These are phyloP conservation scores for Cryptosporidium andersoni DNA, from an alignment of 169 alveolate species.

Conservation along the genomic window DNA sequence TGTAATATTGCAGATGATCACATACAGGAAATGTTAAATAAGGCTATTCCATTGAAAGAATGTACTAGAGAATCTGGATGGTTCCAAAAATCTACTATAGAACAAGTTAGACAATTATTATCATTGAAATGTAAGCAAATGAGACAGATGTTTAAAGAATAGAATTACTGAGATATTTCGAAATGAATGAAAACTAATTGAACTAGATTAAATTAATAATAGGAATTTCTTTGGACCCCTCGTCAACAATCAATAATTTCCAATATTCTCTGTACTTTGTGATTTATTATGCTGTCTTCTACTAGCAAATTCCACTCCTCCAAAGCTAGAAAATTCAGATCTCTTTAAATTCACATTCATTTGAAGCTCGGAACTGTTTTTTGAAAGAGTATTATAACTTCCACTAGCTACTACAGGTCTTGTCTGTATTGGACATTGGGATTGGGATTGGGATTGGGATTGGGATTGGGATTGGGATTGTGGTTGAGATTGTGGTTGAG, in stretches of 20 bases:
- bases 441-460: not conserved
- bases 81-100: constrained; percentile 73
- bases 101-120: constrained; percentile 74
- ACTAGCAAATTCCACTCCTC: constrained; percentile 60
- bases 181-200: not conserved
- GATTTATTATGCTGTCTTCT: constrained; percentile 24
- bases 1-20: constrained; percentile 74
- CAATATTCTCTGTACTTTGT: not conserved
- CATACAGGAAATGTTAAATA: constrained; percentile 72
- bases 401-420: too few species aligned
- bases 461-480: constrained; percentile 13
- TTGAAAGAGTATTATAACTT: too few species aligned
- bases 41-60: constrained; percentile 73
- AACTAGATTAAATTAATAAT: not conserved
- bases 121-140: constrained; percentile 76
- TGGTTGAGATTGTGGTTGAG: constrained; percentile 13
- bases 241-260: not conserved
- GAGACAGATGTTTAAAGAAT: constrained; percentile 54
- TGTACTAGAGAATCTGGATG: constrained; percentile 78
- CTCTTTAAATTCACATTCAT: not conserved
- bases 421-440: too few species aligned
- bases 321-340: constrained; percentile 46
- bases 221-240: constrained; percentile 22
- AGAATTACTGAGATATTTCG: not conserved
- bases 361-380: not conserved